These are phyloP conservation scores for Laetiporus sulphureus DNA, from an alignment of 1,284 basidiomycete species.

Conservation along the genomic window DNA sequence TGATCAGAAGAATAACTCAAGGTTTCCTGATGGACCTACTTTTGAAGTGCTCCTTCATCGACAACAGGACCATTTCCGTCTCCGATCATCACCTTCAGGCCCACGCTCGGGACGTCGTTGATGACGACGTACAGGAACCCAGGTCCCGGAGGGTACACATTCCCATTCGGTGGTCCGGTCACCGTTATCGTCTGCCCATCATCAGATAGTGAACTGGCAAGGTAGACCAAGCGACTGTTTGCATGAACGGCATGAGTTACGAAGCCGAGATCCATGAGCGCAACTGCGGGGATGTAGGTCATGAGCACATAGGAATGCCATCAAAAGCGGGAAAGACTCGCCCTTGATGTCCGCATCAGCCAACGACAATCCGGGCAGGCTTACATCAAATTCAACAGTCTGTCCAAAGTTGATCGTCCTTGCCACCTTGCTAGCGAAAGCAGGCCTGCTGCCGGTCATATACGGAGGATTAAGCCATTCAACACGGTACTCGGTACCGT, in stretches of 20 bases:
- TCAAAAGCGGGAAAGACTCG: too few species aligned
- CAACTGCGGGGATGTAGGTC: too few species aligned
- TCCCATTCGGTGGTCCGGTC: slow-evolving; percentile 52
- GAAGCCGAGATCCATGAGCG: slow-evolving; percentile 73
- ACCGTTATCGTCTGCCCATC: slow-evolving; percentile 36
- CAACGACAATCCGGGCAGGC: slow-evolving; percentile 25
- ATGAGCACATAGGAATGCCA: too few species aligned
- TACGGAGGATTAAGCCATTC: slow-evolving; percentile 75
- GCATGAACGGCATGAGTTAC: slow-evolving; percentile 76
- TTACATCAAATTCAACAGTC: slow-evolving; percentile 34
- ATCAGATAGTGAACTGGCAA: slow-evolving; percentile 32
- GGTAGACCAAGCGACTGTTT: slow-evolving; percentile 70
- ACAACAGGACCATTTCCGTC: slow-evolving; percentile 53
- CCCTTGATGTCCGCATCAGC: slow-evolving; percentile 29
- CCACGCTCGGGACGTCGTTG: slow-evolving; percentile 63
- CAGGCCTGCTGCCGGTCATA: slow-evolving; percentile 51
- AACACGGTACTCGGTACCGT: slow-evolving; percentile 75
- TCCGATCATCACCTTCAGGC: slow-evolving; percentile 65
- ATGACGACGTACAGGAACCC: slow-evolving; percentile 71
- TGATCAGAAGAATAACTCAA: neutral
- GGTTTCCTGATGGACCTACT: slow-evolving; percentile 34
- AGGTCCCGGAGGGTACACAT: slow-evolving; percentile 76
- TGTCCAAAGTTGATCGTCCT: slow-evolving; percentile 41
- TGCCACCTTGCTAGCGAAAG: slow-evolving; percentile 31
- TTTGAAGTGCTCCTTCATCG: slow-evolving; percentile 44